Evolutionary conservation across 257 asterid species (phyloP).

Genomic region (Solanum okadae): DNA sequence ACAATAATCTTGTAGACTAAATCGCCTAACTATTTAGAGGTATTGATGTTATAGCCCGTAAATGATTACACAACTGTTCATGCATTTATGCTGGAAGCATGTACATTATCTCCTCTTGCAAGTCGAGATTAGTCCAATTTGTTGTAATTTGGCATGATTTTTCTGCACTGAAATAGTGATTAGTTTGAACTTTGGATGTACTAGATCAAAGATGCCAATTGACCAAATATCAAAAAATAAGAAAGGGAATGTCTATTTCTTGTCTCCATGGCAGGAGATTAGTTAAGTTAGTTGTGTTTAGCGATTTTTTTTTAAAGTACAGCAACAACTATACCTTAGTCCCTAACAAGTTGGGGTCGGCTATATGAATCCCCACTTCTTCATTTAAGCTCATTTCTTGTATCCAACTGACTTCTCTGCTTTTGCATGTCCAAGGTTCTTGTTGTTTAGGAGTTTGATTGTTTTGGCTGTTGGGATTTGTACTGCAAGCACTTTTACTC

Average conservation of each 20-base stretch:
- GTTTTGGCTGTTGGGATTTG: neutral
- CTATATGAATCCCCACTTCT: neutral
- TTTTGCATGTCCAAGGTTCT: neutral
- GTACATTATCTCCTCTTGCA: neutral
- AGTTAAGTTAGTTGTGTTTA: neutral
- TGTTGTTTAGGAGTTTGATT: neutral
- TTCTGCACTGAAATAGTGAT: neutral
- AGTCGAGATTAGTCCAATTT: neutral
- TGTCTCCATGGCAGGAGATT: neutral
- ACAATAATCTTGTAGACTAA: neutral
- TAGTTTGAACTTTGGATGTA: neutral
- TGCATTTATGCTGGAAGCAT: neutral
- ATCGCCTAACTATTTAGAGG: neutral
- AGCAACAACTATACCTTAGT: neutral
- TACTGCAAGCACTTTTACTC: constrained; percentile 71
- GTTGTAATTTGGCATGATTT: neutral
- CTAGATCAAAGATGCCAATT: neutral
- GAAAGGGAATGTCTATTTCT: neutral
- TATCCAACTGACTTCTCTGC: neutral
- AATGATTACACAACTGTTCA: neutral
- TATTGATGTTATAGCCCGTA: neutral
- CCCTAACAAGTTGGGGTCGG: neutral
- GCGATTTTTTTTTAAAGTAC: neutral
- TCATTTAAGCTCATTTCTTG: neutral
- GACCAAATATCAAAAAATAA: neutral